Percentiles rank a stretch among this genome's conserved stretches.
Evolutionary conservation across 352 stramenopile species (phyloP).

Genomic region (Thalassiosira hispida): DNA sequence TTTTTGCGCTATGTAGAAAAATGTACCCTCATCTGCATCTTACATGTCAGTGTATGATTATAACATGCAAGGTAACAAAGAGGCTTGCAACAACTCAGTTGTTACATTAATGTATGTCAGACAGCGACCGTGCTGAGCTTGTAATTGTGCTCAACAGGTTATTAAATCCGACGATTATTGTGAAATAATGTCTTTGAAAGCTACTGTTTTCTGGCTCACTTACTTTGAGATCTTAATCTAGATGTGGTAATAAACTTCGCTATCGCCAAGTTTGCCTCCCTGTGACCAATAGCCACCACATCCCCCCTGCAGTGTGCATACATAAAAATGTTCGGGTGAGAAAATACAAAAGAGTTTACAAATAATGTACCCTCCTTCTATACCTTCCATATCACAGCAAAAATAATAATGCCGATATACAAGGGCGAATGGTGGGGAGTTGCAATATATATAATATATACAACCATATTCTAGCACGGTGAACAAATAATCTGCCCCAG

Average conservation of each 20-base stretch:
- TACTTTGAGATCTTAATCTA: too few relatives aligned
- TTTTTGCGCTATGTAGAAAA: too few relatives aligned
- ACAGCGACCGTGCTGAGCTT: conserved; percentile 10
- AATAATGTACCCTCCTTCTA: conserved; percentile 51
- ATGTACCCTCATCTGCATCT: too few relatives aligned
- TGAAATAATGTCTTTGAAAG: not conserved
- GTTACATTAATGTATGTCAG: conserved; percentile 3
- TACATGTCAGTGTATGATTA: too few relatives aligned
- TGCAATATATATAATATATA: conserved; percentile 7
- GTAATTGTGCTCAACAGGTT: conserved; percentile 9
- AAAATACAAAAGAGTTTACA: too few relatives aligned
- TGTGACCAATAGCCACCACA: not conserved
- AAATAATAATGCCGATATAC: conserved; percentile 10
- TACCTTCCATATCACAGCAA: conserved; percentile 50
- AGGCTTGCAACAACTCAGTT: too few relatives aligned
- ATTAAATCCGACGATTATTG: conserved; percentile 17
- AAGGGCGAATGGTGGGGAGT: conserved; percentile 50
- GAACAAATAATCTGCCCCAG: conserved; percentile 41
- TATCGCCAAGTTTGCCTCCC: not conserved
- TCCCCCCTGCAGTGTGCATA: not conserved
- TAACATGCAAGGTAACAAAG: too few relatives aligned
- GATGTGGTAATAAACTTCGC: too few relatives aligned
- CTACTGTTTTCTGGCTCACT: too few relatives aligned
- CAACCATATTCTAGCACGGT: conserved; percentile 46
- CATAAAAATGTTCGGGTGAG: not conserved